A percentile compares a stretch with the other conserved stretches of the same genome.
Evolutionary conservation across 1,284 basidiomycete genomes (phyloP).

Genomic region (Sanguinoderma infundibulare): DNA sequence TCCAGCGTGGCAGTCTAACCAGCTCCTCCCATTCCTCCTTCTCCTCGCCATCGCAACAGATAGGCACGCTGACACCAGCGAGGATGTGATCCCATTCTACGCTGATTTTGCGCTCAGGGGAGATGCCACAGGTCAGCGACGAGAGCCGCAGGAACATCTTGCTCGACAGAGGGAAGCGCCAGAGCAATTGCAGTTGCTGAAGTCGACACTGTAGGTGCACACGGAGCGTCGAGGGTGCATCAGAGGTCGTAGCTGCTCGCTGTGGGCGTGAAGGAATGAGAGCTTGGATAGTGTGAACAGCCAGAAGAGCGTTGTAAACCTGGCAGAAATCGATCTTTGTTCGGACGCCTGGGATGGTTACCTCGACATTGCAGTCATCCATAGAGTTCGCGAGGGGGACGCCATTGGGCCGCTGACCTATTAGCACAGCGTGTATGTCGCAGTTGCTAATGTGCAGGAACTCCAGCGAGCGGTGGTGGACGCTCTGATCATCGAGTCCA

Average conservation of each 20-base stretch:
- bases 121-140: conserved; percentile 39
- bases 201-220: conserved; percentile 37
- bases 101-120: conserved; percentile 18
- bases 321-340: conserved; percentile 55
- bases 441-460: conserved; percentile 52
- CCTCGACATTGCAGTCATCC: conserved; percentile 30
- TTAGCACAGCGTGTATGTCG: conserved; percentile 43
- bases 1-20: conserved; percentile 64
- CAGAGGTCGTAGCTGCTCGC: conserved; percentile 5
- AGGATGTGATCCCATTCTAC: conserved; percentile 42
- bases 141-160: conserved; percentile 52
- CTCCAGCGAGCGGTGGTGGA: conserved; percentile 44
- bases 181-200: conserved; percentile 47
- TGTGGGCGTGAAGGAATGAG: conserved; percentile 40
- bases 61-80: conserved; percentile 47
- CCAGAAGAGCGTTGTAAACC: conserved; percentile 77
- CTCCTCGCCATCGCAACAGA: conserved; percentile 40
- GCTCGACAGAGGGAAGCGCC: conserved; percentile 50
- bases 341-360: conserved; percentile 24
- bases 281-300: conserved; percentile 56
- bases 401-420: conserved; percentile 34
- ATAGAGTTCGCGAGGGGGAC: conserved; percentile 19
- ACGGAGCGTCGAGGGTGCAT: conserved; percentile 24
- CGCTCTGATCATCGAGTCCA: conserved; percentile 52
- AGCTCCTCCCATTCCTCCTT: conserved; percentile 81